These are phyloP conservation scores for Rhynchospora tenuis DNA, from an alignment of 176 grass and related monocot species.

Conservation along the genomic window DNA sequence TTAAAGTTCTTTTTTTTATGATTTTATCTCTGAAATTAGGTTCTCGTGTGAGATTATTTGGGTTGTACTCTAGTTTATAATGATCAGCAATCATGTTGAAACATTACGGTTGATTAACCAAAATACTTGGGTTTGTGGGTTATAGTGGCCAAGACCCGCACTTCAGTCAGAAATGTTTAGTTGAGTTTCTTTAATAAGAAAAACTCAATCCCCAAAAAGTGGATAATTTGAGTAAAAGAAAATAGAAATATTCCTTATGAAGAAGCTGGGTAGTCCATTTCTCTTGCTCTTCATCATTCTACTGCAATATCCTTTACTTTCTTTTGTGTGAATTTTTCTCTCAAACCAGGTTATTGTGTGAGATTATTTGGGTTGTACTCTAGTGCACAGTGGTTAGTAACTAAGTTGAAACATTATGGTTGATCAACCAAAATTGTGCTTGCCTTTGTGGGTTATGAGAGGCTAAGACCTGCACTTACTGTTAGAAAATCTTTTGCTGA, in stretches of 20 bases:
- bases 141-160: neutral
- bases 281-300: neutral
- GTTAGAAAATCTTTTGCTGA: neutral
- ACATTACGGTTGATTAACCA: neutral
- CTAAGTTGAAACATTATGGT: neutral
- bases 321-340: neutral
- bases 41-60: neutral
- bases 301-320: neutral
- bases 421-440: neutral
- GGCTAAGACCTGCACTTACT: neutral
- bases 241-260: neutral
- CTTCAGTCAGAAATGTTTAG: neutral
- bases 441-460: neutral
- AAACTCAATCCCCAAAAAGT: too few species aligned
- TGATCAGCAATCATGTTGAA: neutral
- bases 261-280: constrained; percentile 60
- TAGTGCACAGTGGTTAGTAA: neutral
- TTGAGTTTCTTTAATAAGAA: neutral
- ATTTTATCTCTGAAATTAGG: neutral
- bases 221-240: neutral
- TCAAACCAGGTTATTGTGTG: neutral
- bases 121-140: neutral
- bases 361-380: neutral
- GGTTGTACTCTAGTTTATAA: neutral
- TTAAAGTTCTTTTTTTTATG: too few species aligned